phyloP scores from a whole-genome alignment of 2,329 filamentous ascomycete genomes.

The Aspergillus luchuensis region DNA sequence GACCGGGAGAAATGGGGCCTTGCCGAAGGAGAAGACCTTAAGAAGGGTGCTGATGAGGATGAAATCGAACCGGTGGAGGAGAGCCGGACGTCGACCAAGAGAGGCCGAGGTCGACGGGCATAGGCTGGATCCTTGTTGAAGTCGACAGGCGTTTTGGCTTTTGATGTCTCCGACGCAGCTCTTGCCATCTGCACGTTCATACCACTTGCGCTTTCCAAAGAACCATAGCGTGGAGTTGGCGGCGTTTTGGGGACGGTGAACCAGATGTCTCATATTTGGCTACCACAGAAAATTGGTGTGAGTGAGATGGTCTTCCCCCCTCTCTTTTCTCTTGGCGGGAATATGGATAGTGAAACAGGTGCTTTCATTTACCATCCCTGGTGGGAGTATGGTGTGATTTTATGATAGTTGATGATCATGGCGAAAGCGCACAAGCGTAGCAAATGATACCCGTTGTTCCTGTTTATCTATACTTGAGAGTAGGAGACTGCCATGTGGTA shows the following conservation, averaged over 20 bases:
- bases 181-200: background rate
- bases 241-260: conserved; percentile 23
- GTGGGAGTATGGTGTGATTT: conserved; percentile 2
- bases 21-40: conserved; percentile 55
- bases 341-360: background rate
- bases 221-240: conserved; percentile 37
- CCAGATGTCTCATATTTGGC: background rate
- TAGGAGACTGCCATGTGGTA: background rate
- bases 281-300: background rate
- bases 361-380: background rate
- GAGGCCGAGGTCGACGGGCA: conserved; percentile 42
- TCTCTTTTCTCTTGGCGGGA: background rate
- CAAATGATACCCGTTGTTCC: conserved; percentile 8
- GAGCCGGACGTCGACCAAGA: conserved; percentile 41
- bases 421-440: background rate
- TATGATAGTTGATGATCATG: conserved; percentile 1
- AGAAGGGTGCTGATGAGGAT: conserved; percentile 63
- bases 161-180: conserved; percentile 2
- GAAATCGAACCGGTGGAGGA: conserved; percentile 57
- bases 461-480: background rate
- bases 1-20: conserved; percentile 64
- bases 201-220: conserved; percentile 7
- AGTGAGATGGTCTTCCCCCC: background rate
- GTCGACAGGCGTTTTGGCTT: conserved; percentile 11
- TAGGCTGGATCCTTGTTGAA: conserved; percentile 19